These are phyloP conservation scores for Penicillium paneum DNA, from an alignment of 2,329 filamentous ascomycete species.

Conservation along the genomic window DNA sequence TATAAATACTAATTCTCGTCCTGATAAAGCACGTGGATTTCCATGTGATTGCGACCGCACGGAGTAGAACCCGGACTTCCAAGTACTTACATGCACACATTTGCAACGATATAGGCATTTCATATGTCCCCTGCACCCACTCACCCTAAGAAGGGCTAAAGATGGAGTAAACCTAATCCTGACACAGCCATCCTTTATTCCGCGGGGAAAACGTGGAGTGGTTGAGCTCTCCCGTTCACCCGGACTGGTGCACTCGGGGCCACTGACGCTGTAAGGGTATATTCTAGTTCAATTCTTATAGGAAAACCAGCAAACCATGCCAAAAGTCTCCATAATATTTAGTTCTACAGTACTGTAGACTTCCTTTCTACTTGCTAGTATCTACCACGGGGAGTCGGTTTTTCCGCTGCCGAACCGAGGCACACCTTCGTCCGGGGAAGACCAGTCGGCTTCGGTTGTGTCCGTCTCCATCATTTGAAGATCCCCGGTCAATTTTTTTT, in stretches of 20 bases:
- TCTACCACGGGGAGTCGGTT: slow-evolving; percentile 9
- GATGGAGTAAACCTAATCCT: not conserved
- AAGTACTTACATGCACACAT: not conserved
- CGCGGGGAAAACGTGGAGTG: slow-evolving; percentile 20
- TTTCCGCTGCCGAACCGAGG: slow-evolving; percentile 26
- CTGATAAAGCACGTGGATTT: slow-evolving; percentile 2
- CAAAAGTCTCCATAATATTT: not conserved
- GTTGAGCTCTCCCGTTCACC: slow-evolving; percentile 20
- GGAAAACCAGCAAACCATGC: too few relatives aligned
- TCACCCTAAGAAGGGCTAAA: not conserved
- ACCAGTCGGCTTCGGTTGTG: slow-evolving; percentile 22
- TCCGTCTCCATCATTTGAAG: slow-evolving; percentile 11
- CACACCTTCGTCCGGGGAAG: slow-evolving; percentile 18
- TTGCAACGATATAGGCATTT: not conserved
- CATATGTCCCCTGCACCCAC: not conserved
- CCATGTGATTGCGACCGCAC: slow-evolving; percentile 11
- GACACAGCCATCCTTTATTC: slow-evolving; percentile 15
- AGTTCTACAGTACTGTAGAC: too few relatives aligned
- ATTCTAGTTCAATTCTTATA: too few relatives aligned
- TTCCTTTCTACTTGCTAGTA: not conserved
- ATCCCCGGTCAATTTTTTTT: slow-evolving; percentile 1
- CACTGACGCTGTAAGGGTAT: slow-evolving; percentile 7
- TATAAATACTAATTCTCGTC: not conserved
- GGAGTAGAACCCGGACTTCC: not conserved
- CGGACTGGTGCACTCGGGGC: slow-evolving; percentile 11